These are phyloP conservation scores for Ganoderma lucidum DNA, from an alignment of 1,284 basidiomycete genomes.

Conservation along the genomic window DNA sequence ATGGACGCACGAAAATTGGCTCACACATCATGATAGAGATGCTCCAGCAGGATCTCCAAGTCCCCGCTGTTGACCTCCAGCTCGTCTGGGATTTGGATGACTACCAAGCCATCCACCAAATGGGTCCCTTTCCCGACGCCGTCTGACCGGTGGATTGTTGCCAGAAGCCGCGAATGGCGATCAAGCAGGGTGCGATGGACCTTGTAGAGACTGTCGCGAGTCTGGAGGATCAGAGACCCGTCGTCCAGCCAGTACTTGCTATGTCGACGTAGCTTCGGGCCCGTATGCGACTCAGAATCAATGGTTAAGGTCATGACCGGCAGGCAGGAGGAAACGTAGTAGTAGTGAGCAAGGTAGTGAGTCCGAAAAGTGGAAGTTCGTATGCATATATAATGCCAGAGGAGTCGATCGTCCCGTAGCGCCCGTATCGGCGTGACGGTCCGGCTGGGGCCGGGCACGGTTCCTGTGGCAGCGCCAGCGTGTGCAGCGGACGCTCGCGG, in stretches of 20 bases:
- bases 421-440: background rate
- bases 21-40: conserved; percentile 73
- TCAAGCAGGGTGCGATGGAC: conserved; percentile 60
- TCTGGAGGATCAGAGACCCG: conserved; percentile 60
- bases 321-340: too few relatives aligned
- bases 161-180: conserved; percentile 56
- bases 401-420: background rate
- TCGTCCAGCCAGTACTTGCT: conserved; percentile 69
- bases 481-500: too few relatives aligned
- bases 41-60: conserved; percentile 60
- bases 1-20: conserved; percentile 37
- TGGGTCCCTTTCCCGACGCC: background rate
- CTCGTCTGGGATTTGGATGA: conserved; percentile 46
- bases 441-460: too few relatives aligned
- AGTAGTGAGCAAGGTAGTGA: too few relatives aligned
- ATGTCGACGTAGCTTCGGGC: conserved; percentile 40
- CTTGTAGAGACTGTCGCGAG: conserved; percentile 55
- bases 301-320: background rate
- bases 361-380: too few relatives aligned
- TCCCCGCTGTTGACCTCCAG: conserved; percentile 51
- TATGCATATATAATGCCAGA: too few relatives aligned
- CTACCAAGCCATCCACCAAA: conserved; percentile 27
- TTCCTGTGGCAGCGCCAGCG: too few relatives aligned
- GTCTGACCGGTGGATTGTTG: conserved; percentile 31
- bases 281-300: background rate